A percentile compares a stretch with the other conserved stretches of the same genome.
Conservation (phyloP, 495 filamentous ascomycete species). For the Jackrogersella multiformis region DNA sequence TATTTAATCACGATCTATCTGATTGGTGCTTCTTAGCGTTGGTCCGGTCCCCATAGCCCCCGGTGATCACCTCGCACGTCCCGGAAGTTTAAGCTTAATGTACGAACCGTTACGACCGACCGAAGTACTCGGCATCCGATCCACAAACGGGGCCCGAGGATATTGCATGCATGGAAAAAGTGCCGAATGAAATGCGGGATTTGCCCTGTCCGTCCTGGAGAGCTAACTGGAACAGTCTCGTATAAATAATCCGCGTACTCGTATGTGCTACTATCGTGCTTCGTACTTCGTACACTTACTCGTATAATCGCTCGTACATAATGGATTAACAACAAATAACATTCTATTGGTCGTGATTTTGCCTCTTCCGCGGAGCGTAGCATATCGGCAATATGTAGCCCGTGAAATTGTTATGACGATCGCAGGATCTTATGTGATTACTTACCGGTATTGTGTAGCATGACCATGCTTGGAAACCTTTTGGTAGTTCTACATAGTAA, state of each 20-base stretch:
- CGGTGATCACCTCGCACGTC: too few species aligned
- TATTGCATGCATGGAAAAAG: not conserved
- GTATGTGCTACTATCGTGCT: too few species aligned
- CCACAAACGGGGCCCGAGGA: not conserved
- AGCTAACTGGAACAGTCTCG: not conserved
- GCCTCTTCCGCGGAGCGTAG: not conserved
- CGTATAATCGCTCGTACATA: conserved; percentile 6
- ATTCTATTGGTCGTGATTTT: not conserved
- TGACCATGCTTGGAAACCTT: too few species aligned
- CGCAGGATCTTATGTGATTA: not conserved
- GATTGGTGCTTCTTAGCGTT: not conserved
- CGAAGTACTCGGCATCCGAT: not conserved
- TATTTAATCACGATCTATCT: not conserved
- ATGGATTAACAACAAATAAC: conserved; percentile 1
- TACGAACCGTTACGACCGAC: not conserved
- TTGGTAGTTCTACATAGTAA: too few species aligned
- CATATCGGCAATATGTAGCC: not conserved
- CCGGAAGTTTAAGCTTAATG: not conserved
- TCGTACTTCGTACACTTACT: conserved; percentile 7
- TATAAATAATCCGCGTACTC: conserved; percentile 4
- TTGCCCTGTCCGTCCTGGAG: not conserved
- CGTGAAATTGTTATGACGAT: conserved; percentile 11
- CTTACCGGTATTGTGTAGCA: not conserved
- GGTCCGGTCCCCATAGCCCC: not conserved
- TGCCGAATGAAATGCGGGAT: not conserved